Conservation (phyloP, 345 rosid species). For the Diplotaxis tenuifolia region DNA sequence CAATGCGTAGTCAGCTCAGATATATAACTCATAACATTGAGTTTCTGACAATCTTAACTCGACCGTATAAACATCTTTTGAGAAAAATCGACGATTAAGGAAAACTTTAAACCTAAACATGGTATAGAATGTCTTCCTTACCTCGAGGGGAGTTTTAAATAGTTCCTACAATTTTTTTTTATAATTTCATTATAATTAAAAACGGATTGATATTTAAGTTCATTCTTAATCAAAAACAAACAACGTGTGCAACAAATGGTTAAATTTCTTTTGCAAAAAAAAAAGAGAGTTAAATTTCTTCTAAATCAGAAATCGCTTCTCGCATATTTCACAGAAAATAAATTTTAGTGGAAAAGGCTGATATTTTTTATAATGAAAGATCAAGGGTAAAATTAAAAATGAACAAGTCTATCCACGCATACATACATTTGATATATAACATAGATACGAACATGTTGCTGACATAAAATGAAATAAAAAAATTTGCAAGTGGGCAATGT, state of each 20-base stretch:
- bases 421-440: background rate
- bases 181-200: background rate
- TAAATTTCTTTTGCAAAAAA: no score
- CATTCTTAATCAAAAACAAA: no score
- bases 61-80: background rate
- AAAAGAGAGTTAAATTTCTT: background rate
- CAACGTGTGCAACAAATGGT: background rate
- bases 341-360: background rate
- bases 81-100: background rate
- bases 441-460: constrained; percentile 23
- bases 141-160: background rate
- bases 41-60: background rate
- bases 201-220: background rate
- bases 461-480: constrained; percentile 12
- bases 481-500: constrained; percentile 34
- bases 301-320: background rate
- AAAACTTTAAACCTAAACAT: background rate
- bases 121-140: background rate
- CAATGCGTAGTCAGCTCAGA: background rate
- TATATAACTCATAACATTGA: background rate
- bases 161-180: background rate
- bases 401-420: background rate
- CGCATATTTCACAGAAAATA: no score
- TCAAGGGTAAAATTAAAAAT: constrained; percentile 1
- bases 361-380: no score